Percentiles rank a stretch among this genome's conserved stretches.
These are phyloP conservation scores for Cryoendolithus antarcticus DNA, from an alignment of 2,329 filamentous ascomycete species.

Conservation along the genomic window DNA sequence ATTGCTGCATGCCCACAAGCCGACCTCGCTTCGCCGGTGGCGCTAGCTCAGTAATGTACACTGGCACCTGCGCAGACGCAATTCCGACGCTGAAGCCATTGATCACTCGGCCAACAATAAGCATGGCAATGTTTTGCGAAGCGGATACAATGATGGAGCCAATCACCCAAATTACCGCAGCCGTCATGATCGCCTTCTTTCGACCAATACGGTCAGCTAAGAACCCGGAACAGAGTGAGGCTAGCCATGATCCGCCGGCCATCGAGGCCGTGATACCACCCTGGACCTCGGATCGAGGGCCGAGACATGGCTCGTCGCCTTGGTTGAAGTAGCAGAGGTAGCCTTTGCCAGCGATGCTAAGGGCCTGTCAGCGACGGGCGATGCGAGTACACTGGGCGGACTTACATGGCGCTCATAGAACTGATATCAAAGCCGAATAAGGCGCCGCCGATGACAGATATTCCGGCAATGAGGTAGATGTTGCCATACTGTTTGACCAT, in stretches of 20 bases:
- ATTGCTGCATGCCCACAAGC: constrained; percentile 60
- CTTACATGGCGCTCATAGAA: constrained; percentile 49
- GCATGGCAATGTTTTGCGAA: constrained; percentile 55
- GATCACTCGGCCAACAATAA: constrained; percentile 58
- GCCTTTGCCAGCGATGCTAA: constrained; percentile 36
- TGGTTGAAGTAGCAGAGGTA: constrained; percentile 63
- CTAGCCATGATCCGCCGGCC: constrained; percentile 56
- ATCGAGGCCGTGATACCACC: constrained; percentile 58
- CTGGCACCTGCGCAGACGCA: constrained; percentile 55
- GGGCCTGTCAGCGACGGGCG: constrained; percentile 44
- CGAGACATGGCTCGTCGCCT: constrained; percentile 35
- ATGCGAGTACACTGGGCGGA: not conserved
- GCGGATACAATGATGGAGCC: constrained; percentile 52
- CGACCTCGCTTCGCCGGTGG: constrained; percentile 47
- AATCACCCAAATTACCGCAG: constrained; percentile 35
- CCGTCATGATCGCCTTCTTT: constrained; percentile 37
- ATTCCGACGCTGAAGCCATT: constrained; percentile 65
- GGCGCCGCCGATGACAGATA: constrained; percentile 51
- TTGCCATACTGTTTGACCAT: constrained; percentile 36
- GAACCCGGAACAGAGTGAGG: constrained; percentile 46
- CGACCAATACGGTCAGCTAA: constrained; percentile 46
- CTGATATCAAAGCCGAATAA: constrained; percentile 71
- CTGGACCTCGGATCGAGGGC: constrained; percentile 43
- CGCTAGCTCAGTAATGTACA: constrained; percentile 56
- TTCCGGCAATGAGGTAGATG: constrained; percentile 46